Base-by-base conservation (phyloP, 169 alveolate genomes). In the Ichthyophthirius multifiliis region DNA sequence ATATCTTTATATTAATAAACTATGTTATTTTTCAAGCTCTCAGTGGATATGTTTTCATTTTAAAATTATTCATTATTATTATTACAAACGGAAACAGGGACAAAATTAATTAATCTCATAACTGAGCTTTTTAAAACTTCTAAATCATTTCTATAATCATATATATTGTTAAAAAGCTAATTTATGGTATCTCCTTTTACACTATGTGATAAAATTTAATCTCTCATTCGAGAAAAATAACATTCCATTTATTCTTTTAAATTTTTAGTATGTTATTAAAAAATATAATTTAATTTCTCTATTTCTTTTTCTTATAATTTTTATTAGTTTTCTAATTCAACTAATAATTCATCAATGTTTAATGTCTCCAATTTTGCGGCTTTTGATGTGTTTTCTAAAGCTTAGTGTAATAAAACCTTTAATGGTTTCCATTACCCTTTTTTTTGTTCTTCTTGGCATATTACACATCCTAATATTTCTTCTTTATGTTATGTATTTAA, bases 381-480 rank as follows among this genome's bases (percentile, higher is more conserved):
- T 23, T 55, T 55, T 4, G 71, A 3, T 3, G 71, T 27, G 16
- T 55, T 55, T 27, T 55, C 71, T 3, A 55, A 23, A 5, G 71
- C 71, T 55, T 55, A 7, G 31, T 55, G 71, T 10, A 55, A 39
- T 10, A 55, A 16, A 18, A 20, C 34, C 16, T 55, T 55, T 9
- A 55, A n/a, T 0, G 71, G 71, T 7, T 55, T 55, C 71, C 71
- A 55, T 16, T 16, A 27, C 0, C 71, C 71, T 27, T 55, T 55
- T 55, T 55, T 55, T 13, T 55, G 23, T 23, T 55, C 71, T 20
- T 55, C 71, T 55, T 55, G 16, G 39, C 71, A 55, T 27, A 55
- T 39, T 27, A 39, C 71, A 55, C 71, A 55, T 55, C 71, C 71
- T 27, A 55, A 55, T 27, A 55, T 39, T 34, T 55, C 71, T 27